phyloP scores from a whole-genome alignment of 2,329 filamentous ascomycete species.

The Xylariomycetidae sp. region DNA sequence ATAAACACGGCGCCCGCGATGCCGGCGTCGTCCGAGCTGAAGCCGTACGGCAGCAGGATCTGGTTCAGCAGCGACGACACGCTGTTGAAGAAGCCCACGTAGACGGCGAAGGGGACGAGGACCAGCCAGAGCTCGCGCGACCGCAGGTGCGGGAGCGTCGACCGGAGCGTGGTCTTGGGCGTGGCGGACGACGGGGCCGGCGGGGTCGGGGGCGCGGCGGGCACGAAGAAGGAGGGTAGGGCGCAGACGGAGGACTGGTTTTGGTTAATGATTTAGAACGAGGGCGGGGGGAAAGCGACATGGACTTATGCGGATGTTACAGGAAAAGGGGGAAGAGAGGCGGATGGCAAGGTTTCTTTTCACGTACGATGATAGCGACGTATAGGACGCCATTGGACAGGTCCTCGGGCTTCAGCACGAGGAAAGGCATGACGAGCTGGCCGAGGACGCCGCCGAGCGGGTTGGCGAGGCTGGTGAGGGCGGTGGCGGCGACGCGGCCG shows the following conservation, averaged over 20 bases:
- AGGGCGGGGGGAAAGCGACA: no score
- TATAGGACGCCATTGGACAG: constrained; percentile 82
- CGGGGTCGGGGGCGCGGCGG: constrained; percentile 70
- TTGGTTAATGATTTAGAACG: no score
- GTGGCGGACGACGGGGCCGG: constrained; percentile 63
- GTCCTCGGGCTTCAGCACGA: constrained; percentile 58
- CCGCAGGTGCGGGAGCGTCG: constrained; percentile 49
- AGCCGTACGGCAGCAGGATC: constrained; percentile 81
- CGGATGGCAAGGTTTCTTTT: neutral
- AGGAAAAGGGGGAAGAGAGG: constrained; percentile 4
- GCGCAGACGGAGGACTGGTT: constrained; percentile 46
- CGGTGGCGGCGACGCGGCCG: constrained; percentile 83
- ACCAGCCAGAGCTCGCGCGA: constrained; percentile 77
- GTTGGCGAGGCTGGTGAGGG: constrained; percentile 79
- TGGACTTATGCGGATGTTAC: no score
- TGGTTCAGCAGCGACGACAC: constrained; percentile 85
- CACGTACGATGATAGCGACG: constrained; percentile 71
- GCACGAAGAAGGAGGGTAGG: constrained; percentile 78
- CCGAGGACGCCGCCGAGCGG: constrained; percentile 85
- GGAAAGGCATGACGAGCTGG: constrained; percentile 79
- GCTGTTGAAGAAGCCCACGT: constrained; percentile 92
- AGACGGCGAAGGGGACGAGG: constrained; percentile 74
- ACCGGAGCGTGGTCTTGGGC: constrained; percentile 48
- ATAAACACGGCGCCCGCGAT: constrained; percentile 89
- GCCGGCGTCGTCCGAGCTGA: constrained; percentile 77